Evolutionary conservation across 2,329 filamentous ascomycete genomes (phyloP).

Genomic region (Trichoderma sp.): DNA sequence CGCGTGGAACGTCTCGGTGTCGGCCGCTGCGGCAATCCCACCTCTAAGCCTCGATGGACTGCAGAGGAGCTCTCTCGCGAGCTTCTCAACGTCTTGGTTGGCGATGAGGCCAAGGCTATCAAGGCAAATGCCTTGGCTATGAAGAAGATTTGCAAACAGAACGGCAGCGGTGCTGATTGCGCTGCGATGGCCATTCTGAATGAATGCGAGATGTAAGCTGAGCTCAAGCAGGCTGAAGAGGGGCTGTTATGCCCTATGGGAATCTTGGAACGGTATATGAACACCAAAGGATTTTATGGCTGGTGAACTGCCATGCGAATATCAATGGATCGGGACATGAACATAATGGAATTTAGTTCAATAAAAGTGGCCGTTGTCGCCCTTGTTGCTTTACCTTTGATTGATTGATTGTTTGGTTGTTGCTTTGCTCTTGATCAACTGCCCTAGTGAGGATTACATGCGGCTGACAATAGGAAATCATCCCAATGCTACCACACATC

Average conservation of each 20-base stretch:
- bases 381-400: not conserved
- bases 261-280: not conserved
- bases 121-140: slow-evolving; percentile 19
- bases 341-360: not conserved
- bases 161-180: slow-evolving; percentile 19
- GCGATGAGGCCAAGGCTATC: slow-evolving; percentile 12
- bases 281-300: not conserved
- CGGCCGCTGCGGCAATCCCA: slow-evolving; percentile 32
- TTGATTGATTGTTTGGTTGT: not conserved
- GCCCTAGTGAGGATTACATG: not conserved
- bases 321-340: not conserved
- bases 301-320: no score
- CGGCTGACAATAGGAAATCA: not conserved
- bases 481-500: not conserved
- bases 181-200: slow-evolving; percentile 29
- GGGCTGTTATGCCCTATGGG: not conserved
- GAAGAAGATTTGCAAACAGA: slow-evolving; percentile 13
- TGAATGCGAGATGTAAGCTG: not conserved
- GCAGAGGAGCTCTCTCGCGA: slow-evolving; percentile 23
- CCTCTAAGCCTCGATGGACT: slow-evolving; percentile 27
- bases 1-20: slow-evolving; percentile 44
- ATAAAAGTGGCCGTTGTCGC: not conserved
- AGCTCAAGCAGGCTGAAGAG: not conserved
- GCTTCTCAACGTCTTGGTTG: slow-evolving; percentile 23
- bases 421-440: not conserved